phyloP scores from a whole-genome alignment of 768 basidiomycete genomes.

The Tulasnella calospora region DNA sequence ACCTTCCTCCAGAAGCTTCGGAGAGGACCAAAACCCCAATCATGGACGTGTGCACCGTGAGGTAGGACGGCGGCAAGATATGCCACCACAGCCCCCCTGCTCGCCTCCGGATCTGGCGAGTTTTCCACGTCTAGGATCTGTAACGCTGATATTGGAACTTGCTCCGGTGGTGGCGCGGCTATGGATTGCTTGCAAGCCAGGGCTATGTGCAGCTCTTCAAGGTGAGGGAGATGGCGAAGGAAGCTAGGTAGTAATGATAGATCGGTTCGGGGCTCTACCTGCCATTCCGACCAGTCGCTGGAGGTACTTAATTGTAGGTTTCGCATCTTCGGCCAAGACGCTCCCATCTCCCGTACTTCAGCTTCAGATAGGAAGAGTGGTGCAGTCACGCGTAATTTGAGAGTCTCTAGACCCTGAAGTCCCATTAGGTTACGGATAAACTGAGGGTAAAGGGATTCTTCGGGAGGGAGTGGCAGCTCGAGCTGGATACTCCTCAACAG shows the following conservation, averaged over 20 bases:
- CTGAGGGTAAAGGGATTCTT: background rate
- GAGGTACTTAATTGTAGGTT: background rate
- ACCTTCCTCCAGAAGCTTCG: background rate
- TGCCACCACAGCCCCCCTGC: background rate
- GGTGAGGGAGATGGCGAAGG: background rate
- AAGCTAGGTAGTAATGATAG: background rate
- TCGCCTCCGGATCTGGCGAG: background rate
- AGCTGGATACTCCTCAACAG: background rate
- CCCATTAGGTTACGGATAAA: background rate
- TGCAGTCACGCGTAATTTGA: background rate
- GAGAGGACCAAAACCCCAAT: background rate
- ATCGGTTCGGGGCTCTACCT: background rate
- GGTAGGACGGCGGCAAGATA: background rate
- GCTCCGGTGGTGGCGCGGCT: background rate
- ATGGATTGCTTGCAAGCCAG: background rate
- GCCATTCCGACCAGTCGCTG: background rate
- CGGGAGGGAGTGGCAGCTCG: background rate
- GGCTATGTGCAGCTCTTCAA: background rate
- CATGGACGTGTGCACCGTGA: background rate
- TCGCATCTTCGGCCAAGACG: background rate
- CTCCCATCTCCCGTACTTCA: background rate
- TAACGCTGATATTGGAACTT: background rate
- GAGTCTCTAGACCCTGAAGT: background rate
- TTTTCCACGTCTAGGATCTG: background rate
- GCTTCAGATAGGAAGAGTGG: background rate